Evolutionary conservation across 768 basidiomycete species (phyloP), one percentile per base, ranked within the genome.

Genomic region (Tephrocybe sp.): DNA sequence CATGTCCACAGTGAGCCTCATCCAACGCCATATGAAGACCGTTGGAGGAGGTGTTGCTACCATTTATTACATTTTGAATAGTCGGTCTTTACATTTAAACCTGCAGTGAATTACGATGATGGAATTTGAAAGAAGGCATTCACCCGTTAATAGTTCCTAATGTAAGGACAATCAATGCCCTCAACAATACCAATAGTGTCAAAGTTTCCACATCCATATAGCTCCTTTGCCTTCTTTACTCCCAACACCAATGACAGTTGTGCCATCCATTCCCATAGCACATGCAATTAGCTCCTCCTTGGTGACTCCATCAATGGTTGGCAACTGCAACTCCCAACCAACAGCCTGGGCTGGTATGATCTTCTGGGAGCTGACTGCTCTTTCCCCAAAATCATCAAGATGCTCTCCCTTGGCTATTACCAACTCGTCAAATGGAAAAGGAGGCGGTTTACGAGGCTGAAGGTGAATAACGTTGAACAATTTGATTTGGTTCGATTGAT

Each of bases 391-490:
- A 1, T 67, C 69, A 22, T 62, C 59, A 19, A 71, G 50, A 42
- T 62, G 62, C 34, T 67, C 48, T 33, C 53, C 55, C 39, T 59
- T 52, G 13, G 47, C 51, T 38, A 67, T 51, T 4, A 54, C 54
- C 10, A 62, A 62, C 38, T 54, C 62, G n/a, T 67, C 67, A 17
- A 65, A 47, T 10, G 78, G 76, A 58, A 78, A 78, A 5, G 68
- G 55, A 1, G 74, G 76, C 3, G 67, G 69, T 39, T 62, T 59
- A 35, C 78, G 69, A 2, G 80, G 71, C 19, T 65, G 59, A 55
- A 85, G 72, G 44, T 74, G 68, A 12, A 70, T 62, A 20, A 79
- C 62, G 39, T 80, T 83, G 56, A 77, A 60, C 13, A 84, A 60
- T 31, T 61, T 70, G 51, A 85, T 62, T 2, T 58, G 60, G 34